These are phyloP conservation scores for Chrysoporthe puriensis DNA, from an alignment of 2,329 filamentous ascomycete species.

Conservation along the genomic window DNA sequence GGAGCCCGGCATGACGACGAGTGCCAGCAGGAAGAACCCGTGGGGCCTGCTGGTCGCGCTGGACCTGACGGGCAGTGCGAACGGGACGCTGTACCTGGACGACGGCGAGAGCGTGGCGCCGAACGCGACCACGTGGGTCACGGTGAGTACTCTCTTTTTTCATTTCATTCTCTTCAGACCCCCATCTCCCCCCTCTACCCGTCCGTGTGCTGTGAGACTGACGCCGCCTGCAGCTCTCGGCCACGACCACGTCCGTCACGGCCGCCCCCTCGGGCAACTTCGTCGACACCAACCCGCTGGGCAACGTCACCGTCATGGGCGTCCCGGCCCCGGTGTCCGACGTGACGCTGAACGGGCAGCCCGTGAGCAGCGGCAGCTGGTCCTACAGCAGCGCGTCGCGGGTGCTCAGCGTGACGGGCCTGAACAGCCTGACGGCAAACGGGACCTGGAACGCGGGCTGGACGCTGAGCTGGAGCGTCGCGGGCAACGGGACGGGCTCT, in stretches of 20 bases:
- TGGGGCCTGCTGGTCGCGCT: slow-evolving; percentile 71
- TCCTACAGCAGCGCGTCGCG: slow-evolving; percentile 51
- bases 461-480: slow-evolving; percentile 55
- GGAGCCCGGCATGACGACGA: slow-evolving; percentile 69
- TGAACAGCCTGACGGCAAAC: slow-evolving; percentile 50
- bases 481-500: slow-evolving; percentile 5
- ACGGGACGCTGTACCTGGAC: slow-evolving; percentile 70
- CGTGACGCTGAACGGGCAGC: slow-evolving; percentile 57
- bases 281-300: slow-evolving; percentile 59
- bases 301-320: slow-evolving; percentile 67
- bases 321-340: slow-evolving; percentile 43
- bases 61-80: slow-evolving; percentile 56
- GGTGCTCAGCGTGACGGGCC: slow-evolving; percentile 53
- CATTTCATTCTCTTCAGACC: not conserved
- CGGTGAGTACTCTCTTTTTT: slow-evolving; percentile 38
- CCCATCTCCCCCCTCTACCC: not conserved
- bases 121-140: slow-evolving; percentile 57
- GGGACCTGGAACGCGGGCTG: slow-evolving; percentile 64
- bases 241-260: slow-evolving; percentile 47
- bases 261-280: slow-evolving; percentile 56
- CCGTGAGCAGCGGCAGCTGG: slow-evolving; percentile 47
- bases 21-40: slow-evolving; percentile 62
- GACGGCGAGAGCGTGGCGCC: slow-evolving; percentile 71
- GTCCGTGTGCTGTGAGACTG: slow-evolving; percentile 7
- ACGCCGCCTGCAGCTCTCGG: slow-evolving; percentile 43